Evolutionary conservation across 1,284 basidiomycete genomes (phyloP).

Genomic region (Moniliophthora roreri): DNA sequence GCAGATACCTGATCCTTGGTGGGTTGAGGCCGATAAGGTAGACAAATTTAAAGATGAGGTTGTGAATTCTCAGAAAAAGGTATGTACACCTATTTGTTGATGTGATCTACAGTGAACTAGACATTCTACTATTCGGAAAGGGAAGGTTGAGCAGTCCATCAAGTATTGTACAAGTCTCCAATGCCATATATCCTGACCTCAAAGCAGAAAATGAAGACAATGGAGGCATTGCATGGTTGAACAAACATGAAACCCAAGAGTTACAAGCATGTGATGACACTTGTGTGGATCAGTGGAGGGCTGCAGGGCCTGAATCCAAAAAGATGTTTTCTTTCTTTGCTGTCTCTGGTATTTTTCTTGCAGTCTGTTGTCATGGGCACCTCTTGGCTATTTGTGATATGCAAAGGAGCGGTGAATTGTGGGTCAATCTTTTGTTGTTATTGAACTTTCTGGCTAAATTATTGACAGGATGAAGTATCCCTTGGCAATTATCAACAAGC

Average conservation of each 20-base stretch:
- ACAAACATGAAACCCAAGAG: constrained; percentile 10
- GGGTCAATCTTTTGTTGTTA: constrained; percentile 8
- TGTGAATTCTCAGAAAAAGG: constrained; percentile 6
- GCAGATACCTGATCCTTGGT: constrained; percentile 10
- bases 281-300: constrained; percentile 33
- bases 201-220: not conserved
- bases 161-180: not conserved
- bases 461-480: constrained; percentile 6
- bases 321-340: not conserved
- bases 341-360: constrained; percentile 29
- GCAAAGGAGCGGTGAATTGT: constrained; percentile 35
- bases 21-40: constrained; percentile 22
- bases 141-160: not conserved
- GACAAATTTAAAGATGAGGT: constrained; percentile 33
- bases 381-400: constrained; percentile 33
- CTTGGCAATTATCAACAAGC: constrained; percentile 1
- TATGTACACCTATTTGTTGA: constrained; percentile 1
- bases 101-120: constrained; percentile 9
- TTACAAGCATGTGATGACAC: constrained; percentile 11
- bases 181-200: not conserved
- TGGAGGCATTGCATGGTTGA: constrained; percentile 14
- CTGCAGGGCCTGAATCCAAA: constrained; percentile 28
- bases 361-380: constrained; percentile 31
- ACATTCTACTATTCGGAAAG: not conserved
- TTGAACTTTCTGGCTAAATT: not conserved